These are phyloP conservation scores for Pythium dissimile DNA, from an alignment of 352 stramenopile genomes.

Conservation along the genomic window DNA sequence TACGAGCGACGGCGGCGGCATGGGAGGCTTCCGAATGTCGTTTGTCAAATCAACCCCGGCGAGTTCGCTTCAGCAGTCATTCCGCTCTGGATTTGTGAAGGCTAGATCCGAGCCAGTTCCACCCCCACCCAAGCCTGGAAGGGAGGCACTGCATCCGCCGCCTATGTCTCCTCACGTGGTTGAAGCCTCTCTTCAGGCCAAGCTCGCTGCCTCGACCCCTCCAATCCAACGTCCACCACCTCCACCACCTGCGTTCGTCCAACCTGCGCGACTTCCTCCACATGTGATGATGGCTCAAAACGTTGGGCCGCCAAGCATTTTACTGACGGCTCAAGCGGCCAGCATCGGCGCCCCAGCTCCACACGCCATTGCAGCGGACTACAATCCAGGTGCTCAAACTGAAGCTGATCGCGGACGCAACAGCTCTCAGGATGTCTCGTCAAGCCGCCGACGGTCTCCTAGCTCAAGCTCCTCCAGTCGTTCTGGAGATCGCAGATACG, in stretches of 20 bases:
- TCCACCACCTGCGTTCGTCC: not conserved
- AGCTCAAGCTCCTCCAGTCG: slow-evolving; percentile 1
- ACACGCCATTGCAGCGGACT: not conserved
- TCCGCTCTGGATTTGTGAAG: slow-evolving; percentile 27
- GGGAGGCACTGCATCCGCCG: not conserved
- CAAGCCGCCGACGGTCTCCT: not conserved
- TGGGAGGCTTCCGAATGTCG: slow-evolving; percentile 1
- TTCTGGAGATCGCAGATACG: slow-evolving; percentile 3
- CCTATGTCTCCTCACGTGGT: no score
- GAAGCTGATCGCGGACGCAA: no score
- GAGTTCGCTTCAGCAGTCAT: not conserved
- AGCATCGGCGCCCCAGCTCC: not conserved
- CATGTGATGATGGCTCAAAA: not conserved
- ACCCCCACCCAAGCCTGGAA: not conserved
- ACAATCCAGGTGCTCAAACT: no score
- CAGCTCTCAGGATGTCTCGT: no score
- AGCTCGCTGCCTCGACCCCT: not conserved
- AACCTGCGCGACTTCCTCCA: not conserved
- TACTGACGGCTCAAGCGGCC: no score
- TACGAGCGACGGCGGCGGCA: not conserved
- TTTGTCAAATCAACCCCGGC: slow-evolving; percentile 11
- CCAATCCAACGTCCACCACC: not conserved
- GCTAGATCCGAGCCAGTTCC: not conserved
- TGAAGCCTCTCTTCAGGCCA: no score
- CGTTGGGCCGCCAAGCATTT: no score